Percentiles rank a stretch among this genome's conserved stretches.
These are phyloP conservation scores for Schizopora paradoxa DNA, from an alignment of 1,284 basidiomycete species.

Conservation along the genomic window DNA sequence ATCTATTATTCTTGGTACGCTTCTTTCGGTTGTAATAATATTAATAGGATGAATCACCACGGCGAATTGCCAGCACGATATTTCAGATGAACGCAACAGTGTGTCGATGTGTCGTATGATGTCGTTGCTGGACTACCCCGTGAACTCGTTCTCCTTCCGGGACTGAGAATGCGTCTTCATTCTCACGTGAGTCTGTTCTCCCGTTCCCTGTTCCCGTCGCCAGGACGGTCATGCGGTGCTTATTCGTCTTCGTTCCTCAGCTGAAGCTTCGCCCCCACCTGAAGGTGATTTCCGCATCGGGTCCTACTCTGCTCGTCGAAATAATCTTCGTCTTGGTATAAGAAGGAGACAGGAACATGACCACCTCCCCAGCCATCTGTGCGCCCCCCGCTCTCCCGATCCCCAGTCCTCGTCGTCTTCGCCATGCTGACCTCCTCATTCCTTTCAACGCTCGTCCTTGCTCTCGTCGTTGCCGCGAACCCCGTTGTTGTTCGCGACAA, in stretches of 20 bases:
- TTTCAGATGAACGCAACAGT: no score
- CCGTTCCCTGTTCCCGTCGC: not conserved
- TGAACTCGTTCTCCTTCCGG: not conserved
- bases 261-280: not conserved
- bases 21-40: no score
- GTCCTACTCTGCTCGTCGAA: not conserved
- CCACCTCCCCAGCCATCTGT: no score
- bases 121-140: not conserved
- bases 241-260: not conserved
- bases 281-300: not conserved
- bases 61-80: no score
- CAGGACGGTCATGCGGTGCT: constrained; percentile 1
- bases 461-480: constrained; percentile 41
- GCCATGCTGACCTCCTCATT: constrained; percentile 31
- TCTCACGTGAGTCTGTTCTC: not conserved
- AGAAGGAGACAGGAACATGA: no score
- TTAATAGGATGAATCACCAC: no score
- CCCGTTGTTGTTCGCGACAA: constrained; percentile 38
- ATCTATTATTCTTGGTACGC: no score
- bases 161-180: not conserved
- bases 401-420: constrained; percentile 1
- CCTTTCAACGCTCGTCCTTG: constrained; percentile 38
- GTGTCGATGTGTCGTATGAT: no score
- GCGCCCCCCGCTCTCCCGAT: not conserved
- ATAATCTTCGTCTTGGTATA: no score